Percentiles rank a stretch among this genome's conserved stretches.
These are phyloP conservation scores for Populus nigra DNA, from an alignment of 345 rosid species.

Conservation along the genomic window DNA sequence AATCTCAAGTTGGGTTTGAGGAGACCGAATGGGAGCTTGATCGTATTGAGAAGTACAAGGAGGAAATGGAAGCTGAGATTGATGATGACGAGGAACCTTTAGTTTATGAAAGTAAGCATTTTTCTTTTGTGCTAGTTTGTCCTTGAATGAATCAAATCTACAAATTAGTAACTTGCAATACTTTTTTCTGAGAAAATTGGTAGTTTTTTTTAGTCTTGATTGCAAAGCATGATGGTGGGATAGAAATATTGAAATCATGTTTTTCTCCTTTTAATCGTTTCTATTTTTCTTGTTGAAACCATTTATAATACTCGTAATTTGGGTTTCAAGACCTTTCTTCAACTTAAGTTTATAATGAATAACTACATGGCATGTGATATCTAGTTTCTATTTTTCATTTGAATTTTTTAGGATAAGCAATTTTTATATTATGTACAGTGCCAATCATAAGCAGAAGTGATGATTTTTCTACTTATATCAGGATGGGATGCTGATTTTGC, in stretches of 20 bases:
- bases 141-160: background rate
- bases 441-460: background rate
- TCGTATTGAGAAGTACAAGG: constrained; percentile 89
- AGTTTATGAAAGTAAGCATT: constrained; percentile 86
- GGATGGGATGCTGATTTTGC: constrained; percentile 99
- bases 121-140: background rate
- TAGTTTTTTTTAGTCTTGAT: background rate
- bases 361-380: background rate
- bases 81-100: constrained; percentile 99
- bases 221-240: background rate
- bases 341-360: background rate
- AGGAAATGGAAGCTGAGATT: constrained; percentile 99
- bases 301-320: background rate
- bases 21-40: constrained; percentile 98
- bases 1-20: constrained; percentile 70
- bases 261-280: background rate
- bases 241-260: background rate
- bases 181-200: constrained; percentile 9
- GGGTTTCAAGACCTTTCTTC: background rate
- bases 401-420: constrained; percentile 1
- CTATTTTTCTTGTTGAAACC: background rate
- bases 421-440: background rate
- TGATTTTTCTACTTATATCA: constrained; percentile 21
- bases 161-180: constrained; percentile 7
- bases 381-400: background rate